Percentiles rank a stretch among this genome's conserved stretches.
Evolutionary conservation across 2,329 filamentous ascomycete species (phyloP).

Genomic region (Periconia sp.): DNA sequence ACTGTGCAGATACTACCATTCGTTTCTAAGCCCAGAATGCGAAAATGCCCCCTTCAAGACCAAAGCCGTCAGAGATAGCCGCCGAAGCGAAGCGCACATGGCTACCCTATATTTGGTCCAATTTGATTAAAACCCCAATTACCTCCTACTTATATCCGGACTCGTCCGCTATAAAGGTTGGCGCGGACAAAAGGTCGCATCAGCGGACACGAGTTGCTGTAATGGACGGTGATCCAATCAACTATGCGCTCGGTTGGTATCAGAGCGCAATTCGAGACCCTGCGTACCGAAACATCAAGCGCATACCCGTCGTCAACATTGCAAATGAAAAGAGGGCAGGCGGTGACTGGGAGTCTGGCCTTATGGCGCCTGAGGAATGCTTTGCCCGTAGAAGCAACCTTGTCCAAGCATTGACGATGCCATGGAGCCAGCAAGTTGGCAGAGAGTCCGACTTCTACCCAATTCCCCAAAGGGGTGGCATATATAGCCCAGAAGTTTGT

Average conservation of each 20-base stretch:
- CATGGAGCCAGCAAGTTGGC: conserved; percentile 51
- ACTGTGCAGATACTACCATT: conserved; percentile 7
- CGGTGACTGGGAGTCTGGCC: conserved; percentile 77
- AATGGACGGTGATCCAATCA: conserved; percentile 53
- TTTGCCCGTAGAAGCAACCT: conserved; percentile 77
- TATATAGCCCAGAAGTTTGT: conserved; percentile 73
- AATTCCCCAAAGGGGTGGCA: conserved; percentile 71
- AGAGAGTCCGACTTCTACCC: conserved; percentile 66
- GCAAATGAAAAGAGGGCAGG: conserved; percentile 79
- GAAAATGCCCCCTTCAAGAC: conserved; percentile 64
- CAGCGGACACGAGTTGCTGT: conserved; percentile 52
- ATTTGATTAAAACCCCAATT: conserved; percentile 61
- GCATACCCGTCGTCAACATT: conserved; percentile 71
- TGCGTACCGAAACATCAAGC: conserved; percentile 34
- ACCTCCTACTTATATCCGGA: conserved; percentile 65
- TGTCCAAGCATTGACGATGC: conserved; percentile 69
- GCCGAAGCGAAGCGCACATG: conserved; percentile 74
- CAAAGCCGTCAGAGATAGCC: conserved; percentile 72
- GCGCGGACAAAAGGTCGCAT: conserved; percentile 53
- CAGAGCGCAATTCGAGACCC: conserved; percentile 40
- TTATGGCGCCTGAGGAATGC: conserved; percentile 72
- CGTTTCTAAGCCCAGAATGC: conserved; percentile 10
- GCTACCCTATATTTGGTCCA: conserved; percentile 67
- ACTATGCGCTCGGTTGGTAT: conserved; percentile 66
- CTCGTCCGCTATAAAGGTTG: conserved; percentile 47